Evolutionary conservation across 177 flowering plant genomes (phyloP).

Genomic region (Vitis hybrid): DNA sequence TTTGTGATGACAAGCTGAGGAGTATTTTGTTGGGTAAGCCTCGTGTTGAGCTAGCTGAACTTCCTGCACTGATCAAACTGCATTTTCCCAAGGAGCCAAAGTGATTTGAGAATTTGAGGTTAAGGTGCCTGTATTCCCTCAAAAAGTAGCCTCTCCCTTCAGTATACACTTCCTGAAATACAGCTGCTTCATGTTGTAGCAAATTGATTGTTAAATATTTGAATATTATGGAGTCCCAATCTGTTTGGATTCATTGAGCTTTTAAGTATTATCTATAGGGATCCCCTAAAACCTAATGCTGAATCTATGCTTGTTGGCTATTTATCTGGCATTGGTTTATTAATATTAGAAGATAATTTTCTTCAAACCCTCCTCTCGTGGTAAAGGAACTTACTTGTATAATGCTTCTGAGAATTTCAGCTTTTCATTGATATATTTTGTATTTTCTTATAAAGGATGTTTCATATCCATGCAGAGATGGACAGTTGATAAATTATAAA

Average conservation of each 20-base stretch:
- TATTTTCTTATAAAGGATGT: no score
- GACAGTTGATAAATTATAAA: no score
- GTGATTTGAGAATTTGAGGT: slow-evolving; percentile 19
- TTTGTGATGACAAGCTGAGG: slow-evolving; percentile 81
- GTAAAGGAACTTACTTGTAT: no score
- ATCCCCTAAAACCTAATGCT: background rate
- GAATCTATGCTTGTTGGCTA: background rate
- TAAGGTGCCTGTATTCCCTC: background rate
- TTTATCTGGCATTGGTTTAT: background rate
- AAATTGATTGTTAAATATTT: background rate
- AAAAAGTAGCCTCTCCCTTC: background rate
- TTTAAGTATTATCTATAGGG: background rate
- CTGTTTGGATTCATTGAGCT: background rate
- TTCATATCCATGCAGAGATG: no score
- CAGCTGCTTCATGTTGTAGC: background rate
- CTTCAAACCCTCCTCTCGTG: background rate
- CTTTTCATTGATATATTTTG: no score
- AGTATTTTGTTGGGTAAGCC: slow-evolving; percentile 73
- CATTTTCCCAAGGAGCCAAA: slow-evolving; percentile 81
- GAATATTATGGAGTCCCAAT: background rate
- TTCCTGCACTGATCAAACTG: slow-evolving; percentile 78
- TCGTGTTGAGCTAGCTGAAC: slow-evolving; percentile 78
- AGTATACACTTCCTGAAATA: background rate
- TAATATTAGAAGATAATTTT: background rate
- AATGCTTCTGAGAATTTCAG: no score